Evolutionary conservation across 805 yeast genomes (phyloP), one percentile per base, ranked within the genome.

Genomic region (Gaillardinia entomophila): DNA sequence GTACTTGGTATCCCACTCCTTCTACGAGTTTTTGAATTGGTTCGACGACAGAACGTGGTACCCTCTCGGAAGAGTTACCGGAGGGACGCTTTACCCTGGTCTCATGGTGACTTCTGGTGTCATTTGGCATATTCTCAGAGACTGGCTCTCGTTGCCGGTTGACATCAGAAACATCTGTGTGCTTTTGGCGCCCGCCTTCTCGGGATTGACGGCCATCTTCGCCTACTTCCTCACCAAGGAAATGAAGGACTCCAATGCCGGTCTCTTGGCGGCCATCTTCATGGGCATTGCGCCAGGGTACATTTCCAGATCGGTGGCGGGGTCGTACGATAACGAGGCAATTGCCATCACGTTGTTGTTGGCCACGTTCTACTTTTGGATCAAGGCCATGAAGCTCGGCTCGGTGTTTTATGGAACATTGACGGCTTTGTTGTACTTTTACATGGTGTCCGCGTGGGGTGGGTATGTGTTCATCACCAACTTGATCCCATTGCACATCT

Each of bases 371-470:
- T 89, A 78, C 70, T 73, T 87, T 38, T 92, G 99, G 99, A 82
- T 92, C 61, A 89, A 88, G 64, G 82, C 96, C 10, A 75, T 86
- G 60, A 90, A 90, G 60, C 68, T 82, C 25, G 99, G 98, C 28
- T 85, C 96, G 1, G 79, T 89, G 12, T 72, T 85, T 44, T 86
- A 79, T 69, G 92, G 87, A 8, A 69, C 90, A 2, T 64, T 82
- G 46, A 79, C 97, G 18, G 95, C 98, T 2, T 55, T 87, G 22
- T 82, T 79, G 49, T 92, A 94, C 67, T 92, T 94, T 62, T 92
- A 92, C 71, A 92, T 92, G 99, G 99, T 92, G 32, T 80, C 95
- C 30, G 98, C 99, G 10, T 89, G 99, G 97, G 99, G 99, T 69
- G 99, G 99, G 17, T 92, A 92, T 56, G 99, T 94, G 32, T 92